Evolutionary conservation across 768 basidiomycete species (phyloP), one percentile per base, ranked within the genome.

Genomic region (Tricholoma matsutake): DNA sequence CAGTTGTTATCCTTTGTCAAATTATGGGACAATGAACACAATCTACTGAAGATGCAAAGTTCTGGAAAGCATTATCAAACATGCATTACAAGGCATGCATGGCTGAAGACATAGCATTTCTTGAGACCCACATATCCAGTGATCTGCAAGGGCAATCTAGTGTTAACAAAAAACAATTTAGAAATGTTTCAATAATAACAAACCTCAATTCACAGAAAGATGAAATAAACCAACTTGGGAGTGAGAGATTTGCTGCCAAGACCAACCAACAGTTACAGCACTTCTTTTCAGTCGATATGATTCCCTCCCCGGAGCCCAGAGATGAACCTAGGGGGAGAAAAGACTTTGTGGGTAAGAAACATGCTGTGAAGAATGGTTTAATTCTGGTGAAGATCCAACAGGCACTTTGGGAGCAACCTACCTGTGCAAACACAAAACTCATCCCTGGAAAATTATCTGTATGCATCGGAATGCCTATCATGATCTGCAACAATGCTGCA

Each of bases 121-220:
- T 25, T 18, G 77, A 79, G 63, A 74, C 68, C 6, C 16, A 68
- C 9, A 59, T 76, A 3, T 60, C 70, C 4, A 63, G 71, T 18
- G 43, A 32, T 1, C 7, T n/a, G 11, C 51, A 57, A 3, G 61
- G 59, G 9, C 54, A 51, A 34, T 61, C 65, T 1, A 54, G 28
- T 32, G 31, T 72, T 6, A 37, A 43, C 29, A 54, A 61, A 2
- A 51, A 62, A 13, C 31, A 62, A 1, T 75, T 74, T 51, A 37
- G 70, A 39, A 58, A 75, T 68, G 70, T 73, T 0, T 70, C 75
- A 9, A 65, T 77, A 3, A 78, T 79, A 41, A 74, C 74, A 18
- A 58, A 66, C 0, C 56, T 45, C 9, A 75, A 77, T 63, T 20
- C 56, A 13, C 65, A 72, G 3, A 69, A 71, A 55, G 75, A 77